phyloP scores from a whole-genome alignment of 176 grass and related monocot species.

The Ampelocalamus luodianensis region DNA sequence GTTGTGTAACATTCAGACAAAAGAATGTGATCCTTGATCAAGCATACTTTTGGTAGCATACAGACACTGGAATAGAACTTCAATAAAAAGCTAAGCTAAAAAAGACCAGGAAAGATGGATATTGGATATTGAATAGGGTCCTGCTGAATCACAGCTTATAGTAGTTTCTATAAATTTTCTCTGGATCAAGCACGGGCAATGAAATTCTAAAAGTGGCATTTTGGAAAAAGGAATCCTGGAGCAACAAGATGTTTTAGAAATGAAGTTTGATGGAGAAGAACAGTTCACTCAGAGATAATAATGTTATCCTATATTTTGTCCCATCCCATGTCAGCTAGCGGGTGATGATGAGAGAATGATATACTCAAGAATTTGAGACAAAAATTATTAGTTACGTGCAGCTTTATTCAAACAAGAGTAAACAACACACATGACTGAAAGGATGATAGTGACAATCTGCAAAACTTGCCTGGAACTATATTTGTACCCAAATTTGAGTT shows the following conservation, averaged over 20 bases:
- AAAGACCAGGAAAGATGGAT: not conserved
- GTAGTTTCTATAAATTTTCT: not conserved
- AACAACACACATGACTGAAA: too few relatives aligned
- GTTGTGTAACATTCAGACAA: not conserved
- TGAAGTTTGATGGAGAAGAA: not conserved
- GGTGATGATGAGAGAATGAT: too few relatives aligned
- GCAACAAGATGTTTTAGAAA: not conserved
- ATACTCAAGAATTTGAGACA: too few relatives aligned
- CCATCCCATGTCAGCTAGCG: too few relatives aligned
- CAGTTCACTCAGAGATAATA: too few relatives aligned
- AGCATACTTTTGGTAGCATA: not conserved
- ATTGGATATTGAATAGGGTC: not conserved
- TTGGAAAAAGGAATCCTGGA: not conserved
- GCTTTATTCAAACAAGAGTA: too few relatives aligned
- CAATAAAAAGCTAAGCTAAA: not conserved
- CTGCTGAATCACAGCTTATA: not conserved
- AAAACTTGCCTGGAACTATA: too few relatives aligned
- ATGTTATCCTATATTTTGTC: too few relatives aligned
- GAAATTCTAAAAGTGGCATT: not conserved
- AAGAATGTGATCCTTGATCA: not conserved
- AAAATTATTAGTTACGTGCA: too few relatives aligned
- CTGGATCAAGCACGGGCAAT: not conserved
- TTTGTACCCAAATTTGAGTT: too few relatives aligned
- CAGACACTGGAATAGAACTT: not conserved
- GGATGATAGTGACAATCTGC: too few relatives aligned